Evolutionary conservation across 1,284 basidiomycete genomes (phyloP), one percentile per base, ranked within the genome.

Genomic region (Fereydounia khargensis): DNA sequence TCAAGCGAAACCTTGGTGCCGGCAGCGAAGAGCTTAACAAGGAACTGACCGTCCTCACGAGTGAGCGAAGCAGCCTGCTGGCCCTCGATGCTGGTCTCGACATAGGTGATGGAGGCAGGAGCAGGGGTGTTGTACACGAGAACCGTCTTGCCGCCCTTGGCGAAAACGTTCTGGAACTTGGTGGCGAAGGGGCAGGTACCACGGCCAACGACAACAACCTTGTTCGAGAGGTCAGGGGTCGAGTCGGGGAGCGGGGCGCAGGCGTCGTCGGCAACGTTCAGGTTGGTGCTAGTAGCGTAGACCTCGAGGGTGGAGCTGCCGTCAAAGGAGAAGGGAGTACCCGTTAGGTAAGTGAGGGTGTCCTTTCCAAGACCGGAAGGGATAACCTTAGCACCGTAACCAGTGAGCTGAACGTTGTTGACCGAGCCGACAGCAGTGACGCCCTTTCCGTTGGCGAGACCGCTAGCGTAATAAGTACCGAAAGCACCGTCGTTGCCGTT

Each of bases 1-100:
- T 80, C 77, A 23, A 84, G 60, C 2, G 77, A 79, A 32, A 82
- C 51, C 38, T 76, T 74, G 36, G 65, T 65, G 5, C 79, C 78
- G 17, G 78, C 68, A 17, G 77, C 78, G 54, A 80, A 77, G 53
- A 79, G 74, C 40, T 77, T 69, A 21, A 80, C 77, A 35, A 39
- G 81, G 55, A 44, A 63, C 21, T 50, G 51, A 19, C 59, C 65
- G 23, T 65, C 63, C 20, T 47, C 52, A 18, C 56, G 58, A 6
- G 57, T 59, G 35, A 68, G 24, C 20, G 55, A 49, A 6, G 55
- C 65, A 14, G 51, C 62, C 35, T 62, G 57, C 41, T 61, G 61
- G 13, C 59, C 53, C 9, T 22, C 25, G 10, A 58, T 25, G 22
- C 45, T 38, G 35, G 45, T 43, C 35, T 40, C 28, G 27, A 68